Conservation (phyloP, 1,284 basidiomycete species). For the Afroboletus lepidellus region DNA sequence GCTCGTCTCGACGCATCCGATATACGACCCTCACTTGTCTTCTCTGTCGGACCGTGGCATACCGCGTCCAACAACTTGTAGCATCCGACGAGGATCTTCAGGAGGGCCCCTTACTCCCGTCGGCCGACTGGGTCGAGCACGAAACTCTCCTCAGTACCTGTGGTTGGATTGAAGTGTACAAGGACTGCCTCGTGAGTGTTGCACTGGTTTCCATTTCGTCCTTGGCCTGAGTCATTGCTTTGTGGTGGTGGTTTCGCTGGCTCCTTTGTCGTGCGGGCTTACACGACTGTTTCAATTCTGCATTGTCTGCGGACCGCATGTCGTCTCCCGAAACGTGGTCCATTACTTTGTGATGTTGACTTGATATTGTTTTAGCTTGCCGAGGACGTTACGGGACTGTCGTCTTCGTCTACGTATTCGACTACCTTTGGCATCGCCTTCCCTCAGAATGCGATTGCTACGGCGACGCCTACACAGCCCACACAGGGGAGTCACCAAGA, state of each 20-base stretch:
- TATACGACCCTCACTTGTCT: conserved; percentile 68
- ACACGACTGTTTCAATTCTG: conserved; percentile 2
- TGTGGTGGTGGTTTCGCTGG: conserved; percentile 5
- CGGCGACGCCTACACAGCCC: conserved; percentile 17
- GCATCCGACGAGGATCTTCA: conserved; percentile 57
- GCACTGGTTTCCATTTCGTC: not conserved
- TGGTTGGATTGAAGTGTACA: conserved; percentile 74
- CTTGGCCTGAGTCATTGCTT: not conserved
- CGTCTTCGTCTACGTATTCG: conserved; percentile 52
- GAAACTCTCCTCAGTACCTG: conserved; percentile 63
- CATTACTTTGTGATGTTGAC: conserved; percentile 15
- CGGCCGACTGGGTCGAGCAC: conserved; percentile 72
- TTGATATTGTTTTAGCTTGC: conserved; percentile 41
- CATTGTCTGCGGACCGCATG: conserved; percentile 9
- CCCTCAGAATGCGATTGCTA: conserved; percentile 25
- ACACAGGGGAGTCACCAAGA: conserved; percentile 22
- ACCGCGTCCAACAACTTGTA: conserved; percentile 66
- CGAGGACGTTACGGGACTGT: conserved; percentile 43
- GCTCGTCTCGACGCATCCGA: conserved; percentile 50
- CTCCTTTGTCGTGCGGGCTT: conserved; percentile 2
- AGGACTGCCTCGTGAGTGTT: conserved; percentile 62
- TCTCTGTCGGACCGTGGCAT: conserved; percentile 60
- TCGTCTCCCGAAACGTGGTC: conserved; percentile 11
- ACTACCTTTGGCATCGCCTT: conserved; percentile 52
- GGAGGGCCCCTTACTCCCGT: conserved; percentile 66